A percentile compares a stretch with the other conserved stretches of the same genome.
Evolutionary conservation across 306 rosid species (phyloP).

Genomic region (Lithocarpus polystachyus): DNA sequence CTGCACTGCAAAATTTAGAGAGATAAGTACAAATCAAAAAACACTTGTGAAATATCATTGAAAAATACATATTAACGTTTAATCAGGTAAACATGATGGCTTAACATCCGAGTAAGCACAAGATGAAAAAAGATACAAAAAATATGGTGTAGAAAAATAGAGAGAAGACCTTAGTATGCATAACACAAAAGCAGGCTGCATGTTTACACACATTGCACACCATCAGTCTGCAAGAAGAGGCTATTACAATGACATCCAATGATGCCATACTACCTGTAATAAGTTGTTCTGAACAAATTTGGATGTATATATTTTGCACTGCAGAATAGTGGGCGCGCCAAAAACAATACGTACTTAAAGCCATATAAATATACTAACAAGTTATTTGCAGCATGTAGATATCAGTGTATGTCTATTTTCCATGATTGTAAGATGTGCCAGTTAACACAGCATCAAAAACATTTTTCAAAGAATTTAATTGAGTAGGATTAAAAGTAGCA

Average conservation of each 20-base stretch:
- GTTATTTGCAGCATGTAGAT: too few relatives aligned
- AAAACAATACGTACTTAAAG: not conserved
- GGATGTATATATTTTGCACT: not conserved
- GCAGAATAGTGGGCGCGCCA: not conserved
- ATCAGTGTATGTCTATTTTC: too few relatives aligned
- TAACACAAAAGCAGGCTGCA: not conserved
- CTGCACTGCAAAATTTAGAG: too few relatives aligned
- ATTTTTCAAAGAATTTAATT: not conserved
- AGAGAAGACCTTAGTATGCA: not conserved
- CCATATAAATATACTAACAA: not conserved
- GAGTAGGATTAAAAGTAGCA: slow-evolving; percentile 19
- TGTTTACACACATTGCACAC: not conserved
- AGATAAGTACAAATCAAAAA: too few relatives aligned
- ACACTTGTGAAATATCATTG: too few relatives aligned
- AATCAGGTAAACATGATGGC: too few relatives aligned
- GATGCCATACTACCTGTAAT: not conserved
- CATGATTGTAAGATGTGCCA: too few relatives aligned
- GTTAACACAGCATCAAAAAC: not conserved
- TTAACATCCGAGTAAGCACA: too few relatives aligned
- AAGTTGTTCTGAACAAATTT: not conserved
- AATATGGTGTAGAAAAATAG: too few relatives aligned
- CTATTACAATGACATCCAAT: not conserved
- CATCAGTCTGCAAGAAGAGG: not conserved
- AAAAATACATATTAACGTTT: too few relatives aligned
- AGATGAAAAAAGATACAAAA: too few relatives aligned